Conservation (phyloP, 2,329 filamentous ascomycete species). For the Colletotrichum paranaense region DNA sequence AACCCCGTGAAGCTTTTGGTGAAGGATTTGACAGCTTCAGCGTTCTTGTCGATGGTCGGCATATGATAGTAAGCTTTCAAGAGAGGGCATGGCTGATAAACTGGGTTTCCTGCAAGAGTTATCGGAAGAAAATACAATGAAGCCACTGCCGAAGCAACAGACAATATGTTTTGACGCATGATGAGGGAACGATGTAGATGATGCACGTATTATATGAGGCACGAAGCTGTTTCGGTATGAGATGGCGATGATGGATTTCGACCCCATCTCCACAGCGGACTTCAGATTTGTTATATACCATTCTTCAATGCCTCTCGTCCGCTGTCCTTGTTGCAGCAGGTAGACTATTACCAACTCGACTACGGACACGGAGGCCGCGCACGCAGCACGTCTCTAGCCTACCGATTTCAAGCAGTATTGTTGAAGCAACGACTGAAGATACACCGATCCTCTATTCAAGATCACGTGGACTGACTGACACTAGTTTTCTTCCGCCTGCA, state of each 20-base stretch:
- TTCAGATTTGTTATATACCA: not conserved
- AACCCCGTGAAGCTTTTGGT: slow-evolving; percentile 34
- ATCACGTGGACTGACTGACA: not conserved
- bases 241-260: not conserved
- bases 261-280: not conserved
- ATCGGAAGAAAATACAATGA: not conserved
- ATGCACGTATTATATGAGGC: not conserved
- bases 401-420: not conserved
- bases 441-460: not conserved
- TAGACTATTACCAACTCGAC: not conserved
- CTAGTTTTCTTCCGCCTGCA: not conserved
- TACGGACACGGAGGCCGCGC: not conserved
- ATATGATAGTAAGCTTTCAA: slow-evolving; percentile 37
- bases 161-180: not conserved
- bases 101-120: not conserved
- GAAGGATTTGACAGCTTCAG: slow-evolving; percentile 26
- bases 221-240: not conserved
- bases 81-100: slow-evolving; percentile 38
- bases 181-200: not conserved
- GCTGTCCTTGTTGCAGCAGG: not conserved
- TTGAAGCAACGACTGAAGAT: not conserved
- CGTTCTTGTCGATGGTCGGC: slow-evolving; percentile 28
- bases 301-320: too few species aligned
- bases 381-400: not conserved
- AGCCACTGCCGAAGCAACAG: not conserved